A percentile compares a stretch with the other conserved stretches of the same genome.
These are phyloP conservation scores for Haplosporangium sp. DNA, from an alignment of 371 early-diverging fungal genomes.

Conservation along the genomic window DNA sequence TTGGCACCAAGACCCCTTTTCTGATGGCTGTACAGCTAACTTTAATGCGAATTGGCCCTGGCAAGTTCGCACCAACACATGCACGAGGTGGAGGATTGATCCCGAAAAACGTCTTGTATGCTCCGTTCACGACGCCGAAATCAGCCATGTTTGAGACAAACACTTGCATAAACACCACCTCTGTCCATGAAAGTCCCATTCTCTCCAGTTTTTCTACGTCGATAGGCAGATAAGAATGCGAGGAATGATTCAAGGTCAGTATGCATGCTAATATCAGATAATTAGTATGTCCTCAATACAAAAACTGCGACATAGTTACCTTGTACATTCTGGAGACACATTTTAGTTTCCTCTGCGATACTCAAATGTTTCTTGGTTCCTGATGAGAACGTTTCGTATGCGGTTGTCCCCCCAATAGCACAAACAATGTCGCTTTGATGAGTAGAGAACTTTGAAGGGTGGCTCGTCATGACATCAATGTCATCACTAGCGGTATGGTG, in stretches of 20 bases:
- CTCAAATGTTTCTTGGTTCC: conserved; percentile 6
- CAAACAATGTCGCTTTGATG: conserved; percentile 25
- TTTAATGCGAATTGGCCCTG: conserved; percentile 57
- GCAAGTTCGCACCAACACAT: conserved; percentile 63
- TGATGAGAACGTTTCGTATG: conserved; percentile 22
- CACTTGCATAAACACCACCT: conserved; percentile 73
- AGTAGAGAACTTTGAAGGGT: conserved; percentile 10
- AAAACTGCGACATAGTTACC: conserved; percentile 10
- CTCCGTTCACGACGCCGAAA: conserved; percentile 70
- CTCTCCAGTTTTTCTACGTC: conserved; percentile 29
- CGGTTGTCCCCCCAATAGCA: conserved; percentile 58
- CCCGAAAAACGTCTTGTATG: conserved; percentile 72
- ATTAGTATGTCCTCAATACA: not conserved
- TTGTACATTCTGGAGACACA: conserved; percentile 57
- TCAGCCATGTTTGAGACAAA: conserved; percentile 72
- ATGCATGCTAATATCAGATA: not conserved
- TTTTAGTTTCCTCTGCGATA: conserved; percentile 57
- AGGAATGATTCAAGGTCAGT: not conserved
- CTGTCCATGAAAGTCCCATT: conserved; percentile 55
- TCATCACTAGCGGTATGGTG: not conserved
- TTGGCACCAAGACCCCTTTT: conserved; percentile 9
- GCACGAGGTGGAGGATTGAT: conserved; percentile 79
- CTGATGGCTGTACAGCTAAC: conserved; percentile 69
- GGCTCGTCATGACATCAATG: not conserved
- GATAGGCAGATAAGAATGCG: not conserved